Conservation (phyloP, 345 rosid species). For the Cardamine chenopodiifolia region DNA sequence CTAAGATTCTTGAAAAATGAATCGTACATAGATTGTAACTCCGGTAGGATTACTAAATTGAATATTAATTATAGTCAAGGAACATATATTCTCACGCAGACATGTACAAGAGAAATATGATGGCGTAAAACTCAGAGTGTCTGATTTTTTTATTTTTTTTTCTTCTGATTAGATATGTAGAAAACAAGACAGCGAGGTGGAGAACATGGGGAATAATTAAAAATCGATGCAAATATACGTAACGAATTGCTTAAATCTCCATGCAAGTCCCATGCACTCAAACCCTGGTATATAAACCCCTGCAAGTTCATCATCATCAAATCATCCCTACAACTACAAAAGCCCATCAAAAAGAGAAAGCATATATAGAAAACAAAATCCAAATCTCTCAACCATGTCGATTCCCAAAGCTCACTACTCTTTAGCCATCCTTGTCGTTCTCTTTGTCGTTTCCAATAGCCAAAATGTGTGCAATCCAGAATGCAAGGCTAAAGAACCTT, state of each 20-base stretch:
- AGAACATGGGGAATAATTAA: not conserved
- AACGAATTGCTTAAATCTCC: not conserved
- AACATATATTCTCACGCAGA: too few relatives aligned
- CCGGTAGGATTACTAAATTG: too few relatives aligned
- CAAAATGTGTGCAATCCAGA: constrained; percentile 24
- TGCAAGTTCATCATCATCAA: constrained; percentile 9
- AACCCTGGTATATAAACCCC: constrained; percentile 8
- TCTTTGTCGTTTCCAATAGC: constrained; percentile 4
- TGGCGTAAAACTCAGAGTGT: too few relatives aligned
- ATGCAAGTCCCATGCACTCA: constrained; percentile 22
- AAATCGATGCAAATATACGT: constrained; percentile 3
- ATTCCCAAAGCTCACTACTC: constrained; percentile 18
- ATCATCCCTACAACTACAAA: not conserved
- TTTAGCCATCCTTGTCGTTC: constrained; percentile 3
- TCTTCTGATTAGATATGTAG: too few relatives aligned
- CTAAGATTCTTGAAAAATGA: too few relatives aligned
- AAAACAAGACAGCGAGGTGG: constrained; percentile 19
- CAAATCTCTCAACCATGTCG: constrained; percentile 1
- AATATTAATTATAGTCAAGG: too few relatives aligned
- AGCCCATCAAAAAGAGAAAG: not conserved
- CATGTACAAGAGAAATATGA: too few relatives aligned
- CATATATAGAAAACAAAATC: too few relatives aligned
- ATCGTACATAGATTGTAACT: too few relatives aligned
- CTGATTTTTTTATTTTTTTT: too few relatives aligned
- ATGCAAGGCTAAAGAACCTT: constrained; percentile 32